A percentile compares a stretch with the other conserved stretches of the same genome.
These are phyloP conservation scores for Quercus ilex DNA, from an alignment of 306 rosid species.

Conservation along the genomic window DNA sequence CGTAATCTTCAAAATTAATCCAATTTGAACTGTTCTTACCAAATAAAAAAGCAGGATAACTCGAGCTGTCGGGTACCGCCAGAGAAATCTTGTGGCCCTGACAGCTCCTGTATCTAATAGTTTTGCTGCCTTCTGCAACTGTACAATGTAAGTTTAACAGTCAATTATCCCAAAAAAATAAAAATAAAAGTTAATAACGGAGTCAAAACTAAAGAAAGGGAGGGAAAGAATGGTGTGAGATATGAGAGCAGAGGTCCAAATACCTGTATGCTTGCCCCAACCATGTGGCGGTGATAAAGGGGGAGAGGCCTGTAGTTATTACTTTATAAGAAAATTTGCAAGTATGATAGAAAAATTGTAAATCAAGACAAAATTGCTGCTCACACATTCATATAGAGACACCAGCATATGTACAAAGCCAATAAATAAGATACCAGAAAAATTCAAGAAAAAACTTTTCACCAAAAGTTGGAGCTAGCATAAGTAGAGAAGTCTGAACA, in stretches of 20 bases:
- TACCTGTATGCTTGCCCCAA: slow-evolving; percentile 85
- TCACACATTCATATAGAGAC: slow-evolving; percentile 4
- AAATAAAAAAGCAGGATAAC: slow-evolving; percentile 71
- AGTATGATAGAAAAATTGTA: slow-evolving; percentile 13
- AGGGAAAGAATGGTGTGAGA: slow-evolving; percentile 8
- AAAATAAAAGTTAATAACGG: background rate
- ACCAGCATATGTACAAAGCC: background rate
- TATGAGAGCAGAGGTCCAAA: slow-evolving; percentile 28
- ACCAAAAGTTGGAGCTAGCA: background rate
- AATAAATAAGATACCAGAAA: background rate
- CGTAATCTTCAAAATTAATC: background rate
- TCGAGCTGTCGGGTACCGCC: slow-evolving; percentile 96
- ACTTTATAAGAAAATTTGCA: slow-evolving; percentile 20
- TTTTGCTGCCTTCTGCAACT: slow-evolving; percentile 93
- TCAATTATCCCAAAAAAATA: too few species aligned
- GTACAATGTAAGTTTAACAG: slow-evolving; percentile 31
- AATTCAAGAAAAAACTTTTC: background rate
- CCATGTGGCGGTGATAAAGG: slow-evolving; percentile 89
- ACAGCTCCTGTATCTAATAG: slow-evolving; percentile 90
- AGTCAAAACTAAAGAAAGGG: slow-evolving; percentile 16
- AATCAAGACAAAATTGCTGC: background rate
- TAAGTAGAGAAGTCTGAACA: background rate
- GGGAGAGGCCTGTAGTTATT: slow-evolving; percentile 77
- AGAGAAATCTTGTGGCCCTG: slow-evolving; percentile 94
- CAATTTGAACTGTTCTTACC: slow-evolving; percentile 43